phyloP scores from a whole-genome alignment of 2,329 filamentous ascomycete species.

The Aspergillus proliferans region DNA sequence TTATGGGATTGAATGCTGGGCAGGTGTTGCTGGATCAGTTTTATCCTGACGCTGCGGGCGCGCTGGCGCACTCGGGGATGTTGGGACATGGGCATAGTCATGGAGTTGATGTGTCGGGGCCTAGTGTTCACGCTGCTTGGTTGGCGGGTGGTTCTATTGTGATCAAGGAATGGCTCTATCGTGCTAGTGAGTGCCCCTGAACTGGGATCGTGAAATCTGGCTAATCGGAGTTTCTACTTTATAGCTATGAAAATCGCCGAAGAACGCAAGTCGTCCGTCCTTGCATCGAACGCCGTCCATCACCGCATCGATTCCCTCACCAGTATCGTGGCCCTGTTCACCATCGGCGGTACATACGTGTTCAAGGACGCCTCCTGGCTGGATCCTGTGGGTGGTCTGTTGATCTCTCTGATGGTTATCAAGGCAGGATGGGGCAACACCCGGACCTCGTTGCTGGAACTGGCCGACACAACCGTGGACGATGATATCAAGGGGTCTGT shows the following conservation, averaged over 20 bases:
- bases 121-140: constrained; percentile 93
- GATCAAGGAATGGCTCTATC: constrained; percentile 95
- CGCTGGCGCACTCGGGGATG: constrained; percentile 33
- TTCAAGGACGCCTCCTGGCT: constrained; percentile 83
- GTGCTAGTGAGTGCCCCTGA: constrained; percentile 66
- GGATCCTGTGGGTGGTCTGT: constrained; percentile 83
- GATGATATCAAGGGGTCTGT: constrained; percentile 72
- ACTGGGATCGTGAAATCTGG: background rate
- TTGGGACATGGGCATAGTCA: constrained; percentile 54
- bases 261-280: constrained; percentile 89
- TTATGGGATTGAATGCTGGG: constrained; percentile 79
- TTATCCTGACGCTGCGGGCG: constrained; percentile 59
- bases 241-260: constrained; percentile 89
- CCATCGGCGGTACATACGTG: constrained; percentile 83
- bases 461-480: constrained; percentile 87
- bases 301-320: constrained; percentile 95
- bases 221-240: background rate
- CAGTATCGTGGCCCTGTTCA: constrained; percentile 82
- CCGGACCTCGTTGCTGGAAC: constrained; percentile 69
- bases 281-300: constrained; percentile 93
- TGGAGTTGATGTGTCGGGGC: constrained; percentile 50
- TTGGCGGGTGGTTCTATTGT: constrained; percentile 82
- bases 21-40: constrained; percentile 66
- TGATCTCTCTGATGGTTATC: constrained; percentile 91
- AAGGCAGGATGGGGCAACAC: constrained; percentile 86